Conservation (phyloP, 306 rosid genomes). For the cucumber (Cucumis sativus) region Cucumber_9930_V3 NC_026660.2:14686501-14687000, state of each 20-base stretch:
- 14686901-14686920: constrained; percentile 2
- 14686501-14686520: not conserved
- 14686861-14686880: constrained; percentile 5
- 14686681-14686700: constrained; percentile 73
- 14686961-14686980: not conserved
- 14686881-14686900: not conserved
- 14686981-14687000: constrained; percentile 25
- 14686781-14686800: constrained; percentile 19
- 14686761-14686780: constrained; percentile 46
- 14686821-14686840: not conserved
- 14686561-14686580: constrained; percentile 8
- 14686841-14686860: constrained; percentile 9
- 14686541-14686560: not conserved
- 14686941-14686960: not conserved
- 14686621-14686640: constrained; percentile 95
- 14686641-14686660: constrained; percentile 94
- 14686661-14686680: constrained; percentile 99
- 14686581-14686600: constrained; percentile 91
- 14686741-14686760: constrained; percentile 52
- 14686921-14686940: constrained; percentile 4
- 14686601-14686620: constrained; percentile 99
- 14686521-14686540: not conserved
- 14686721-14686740: constrained; percentile 46
- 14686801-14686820: constrained; percentile 6
- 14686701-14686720: constrained; percentile 57